Percentiles rank a stretch among this genome's conserved stretches.
Conservation (phyloP, 352 stramenopile genomes). For the Phytophthora cryptogea region DNA sequence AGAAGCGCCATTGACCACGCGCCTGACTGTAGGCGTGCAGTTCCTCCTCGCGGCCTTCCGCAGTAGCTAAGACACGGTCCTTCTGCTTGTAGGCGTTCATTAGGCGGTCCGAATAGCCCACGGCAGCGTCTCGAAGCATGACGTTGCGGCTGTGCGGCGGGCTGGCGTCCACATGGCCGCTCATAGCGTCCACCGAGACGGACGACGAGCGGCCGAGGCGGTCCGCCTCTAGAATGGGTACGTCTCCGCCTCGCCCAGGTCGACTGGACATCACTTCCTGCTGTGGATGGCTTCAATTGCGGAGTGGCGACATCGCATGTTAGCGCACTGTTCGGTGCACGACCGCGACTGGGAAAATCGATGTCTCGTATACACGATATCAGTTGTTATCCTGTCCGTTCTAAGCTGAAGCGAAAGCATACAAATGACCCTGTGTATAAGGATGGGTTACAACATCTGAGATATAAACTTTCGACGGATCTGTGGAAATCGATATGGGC, state of each 20-base stretch:
- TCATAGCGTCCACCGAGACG: slow-evolving; percentile 21
- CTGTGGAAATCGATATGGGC: slow-evolving; percentile 5
- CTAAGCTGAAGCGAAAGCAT: neutral
- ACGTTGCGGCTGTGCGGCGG: slow-evolving; percentile 22
- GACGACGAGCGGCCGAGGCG: slow-evolving; percentile 27
- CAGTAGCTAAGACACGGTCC: slow-evolving; percentile 52
- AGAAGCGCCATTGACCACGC: slow-evolving; percentile 61
- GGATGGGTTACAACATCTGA: neutral
- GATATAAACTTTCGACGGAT: neutral
- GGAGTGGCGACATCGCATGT: slow-evolving; percentile 10
- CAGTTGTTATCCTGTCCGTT: neutral
- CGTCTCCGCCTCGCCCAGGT: slow-evolving; percentile 26
- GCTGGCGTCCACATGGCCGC: slow-evolving; percentile 22
- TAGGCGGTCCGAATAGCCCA: slow-evolving; percentile 31
- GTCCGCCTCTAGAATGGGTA: slow-evolving; percentile 37
- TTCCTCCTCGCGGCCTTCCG: slow-evolving; percentile 57
- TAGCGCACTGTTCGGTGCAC: neutral
- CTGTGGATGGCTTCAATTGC: slow-evolving; percentile 5
- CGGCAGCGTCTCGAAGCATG: slow-evolving; percentile 24
- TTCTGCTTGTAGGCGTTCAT: slow-evolving; percentile 37
- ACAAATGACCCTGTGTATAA: neutral
- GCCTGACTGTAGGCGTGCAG: slow-evolving; percentile 52
- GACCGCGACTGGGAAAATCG: neutral
- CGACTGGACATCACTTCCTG: slow-evolving; percentile 15
- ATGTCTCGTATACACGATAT: neutral